A percentile compares a stretch with the other conserved stretches of the same genome.
These are phyloP conservation scores for Cytospora chrysosperma DNA, from an alignment of 2,329 filamentous ascomycete species.

Conservation along the genomic window DNA sequence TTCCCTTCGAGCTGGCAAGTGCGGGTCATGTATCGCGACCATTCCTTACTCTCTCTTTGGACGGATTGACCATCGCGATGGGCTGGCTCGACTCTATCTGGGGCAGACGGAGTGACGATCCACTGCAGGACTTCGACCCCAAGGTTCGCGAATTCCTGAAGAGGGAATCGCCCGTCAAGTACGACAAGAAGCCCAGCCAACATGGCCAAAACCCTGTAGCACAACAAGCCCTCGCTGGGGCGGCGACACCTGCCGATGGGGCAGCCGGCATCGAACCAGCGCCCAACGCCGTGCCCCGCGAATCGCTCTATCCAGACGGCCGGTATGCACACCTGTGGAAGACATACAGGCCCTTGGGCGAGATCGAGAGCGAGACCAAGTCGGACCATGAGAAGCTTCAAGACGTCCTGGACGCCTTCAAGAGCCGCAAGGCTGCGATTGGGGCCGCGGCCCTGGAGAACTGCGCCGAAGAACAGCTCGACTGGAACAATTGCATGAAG, in stretches of 20 bases:
- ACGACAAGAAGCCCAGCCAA: constrained; percentile 36
- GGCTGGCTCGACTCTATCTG: constrained; percentile 57
- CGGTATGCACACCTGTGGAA: constrained; percentile 86
- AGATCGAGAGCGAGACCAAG: constrained; percentile 68
- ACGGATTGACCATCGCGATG: constrained; percentile 39
- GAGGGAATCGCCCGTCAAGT: constrained; percentile 76
- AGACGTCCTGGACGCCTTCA: constrained; percentile 80
- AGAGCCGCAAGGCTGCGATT: constrained; percentile 75
- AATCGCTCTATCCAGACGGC: constrained; percentile 59
- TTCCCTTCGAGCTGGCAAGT: background rate
- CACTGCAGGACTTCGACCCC: constrained; percentile 75
- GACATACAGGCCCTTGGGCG: constrained; percentile 72
- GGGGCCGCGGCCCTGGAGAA: constrained; percentile 87
- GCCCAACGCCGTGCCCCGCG: constrained; percentile 41
- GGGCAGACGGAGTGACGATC: constrained; percentile 53
- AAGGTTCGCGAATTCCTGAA: constrained; percentile 81
- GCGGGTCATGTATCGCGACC: constrained; percentile 3
- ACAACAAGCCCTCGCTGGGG: background rate
- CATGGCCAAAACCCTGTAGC: constrained; percentile 6
- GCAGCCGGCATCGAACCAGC: constrained; percentile 19
- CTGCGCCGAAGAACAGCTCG: constrained; percentile 82
- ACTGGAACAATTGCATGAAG: constrained; percentile 79
- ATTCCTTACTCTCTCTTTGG: background rate
- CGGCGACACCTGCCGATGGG: constrained; percentile 6
- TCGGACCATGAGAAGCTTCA: constrained; percentile 77